A percentile compares a stretch with the other conserved stretches of the same genome.
These are phyloP conservation scores for Ammopiptanthus mongolicus DNA, from an alignment of 306 rosid genomes.

Conservation along the genomic window DNA sequence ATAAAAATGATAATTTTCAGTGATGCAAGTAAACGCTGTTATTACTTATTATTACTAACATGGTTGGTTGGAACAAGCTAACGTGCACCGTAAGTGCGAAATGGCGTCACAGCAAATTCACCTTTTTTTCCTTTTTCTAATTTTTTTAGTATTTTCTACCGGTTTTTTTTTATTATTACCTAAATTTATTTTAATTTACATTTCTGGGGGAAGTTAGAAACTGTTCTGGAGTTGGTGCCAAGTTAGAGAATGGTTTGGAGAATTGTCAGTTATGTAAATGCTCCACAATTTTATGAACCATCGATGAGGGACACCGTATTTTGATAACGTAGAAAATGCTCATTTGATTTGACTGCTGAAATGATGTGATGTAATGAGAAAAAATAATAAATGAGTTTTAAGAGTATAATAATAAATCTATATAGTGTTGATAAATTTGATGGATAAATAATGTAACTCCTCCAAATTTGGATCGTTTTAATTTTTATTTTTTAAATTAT, in stretches of 20 bases:
- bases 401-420: too few relatives aligned
- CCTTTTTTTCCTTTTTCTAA: background rate
- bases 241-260: slow-evolving; percentile 29
- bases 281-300: background rate
- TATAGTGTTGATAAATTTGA: too few relatives aligned
- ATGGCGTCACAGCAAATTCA: slow-evolving; percentile 5
- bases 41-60: slow-evolving; percentile 31
- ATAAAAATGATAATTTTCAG: slow-evolving; percentile 32
- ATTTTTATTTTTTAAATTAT: too few relatives aligned
- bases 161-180: too few relatives aligned
- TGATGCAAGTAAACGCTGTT: slow-evolving; percentile 33
- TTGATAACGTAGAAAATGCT: too few relatives aligned
- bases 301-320: too few relatives aligned
- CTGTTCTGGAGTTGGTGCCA: slow-evolving; percentile 5
- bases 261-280: background rate
- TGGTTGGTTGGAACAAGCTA: slow-evolving; percentile 20
- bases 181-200: background rate
- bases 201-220: slow-evolving; percentile 10
- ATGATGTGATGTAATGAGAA: too few relatives aligned
- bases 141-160: too few relatives aligned
- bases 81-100: slow-evolving; percentile 36
- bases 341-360: too few relatives aligned
- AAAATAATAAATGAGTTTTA: too few relatives aligned
- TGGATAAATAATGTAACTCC: too few relatives aligned
- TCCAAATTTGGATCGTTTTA: too few relatives aligned